Base-by-base conservation (phyloP, 2,329 filamentous ascomycete species). In the Claviceps quebecensis region DNA sequence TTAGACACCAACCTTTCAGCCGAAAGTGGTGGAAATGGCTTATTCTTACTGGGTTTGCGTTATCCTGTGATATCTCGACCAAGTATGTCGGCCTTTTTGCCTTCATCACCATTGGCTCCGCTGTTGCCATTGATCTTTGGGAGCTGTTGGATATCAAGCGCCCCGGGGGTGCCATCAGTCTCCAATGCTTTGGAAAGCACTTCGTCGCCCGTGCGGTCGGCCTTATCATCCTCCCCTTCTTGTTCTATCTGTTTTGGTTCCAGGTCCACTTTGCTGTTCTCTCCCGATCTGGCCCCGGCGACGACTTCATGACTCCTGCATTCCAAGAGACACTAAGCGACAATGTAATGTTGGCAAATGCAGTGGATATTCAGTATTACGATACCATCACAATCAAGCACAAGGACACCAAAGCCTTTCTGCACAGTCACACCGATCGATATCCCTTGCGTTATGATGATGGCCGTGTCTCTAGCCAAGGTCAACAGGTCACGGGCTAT, bases 21-120 rank as follows among this genome's bases (percentile, higher is more conserved):
- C 81, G 89, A 55, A 97, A 98, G 72, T 98, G 93, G 93, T 98
- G 93, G 93, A 98, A 98, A 70, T 98, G 93, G 93, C 79, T 98
- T 54, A 81, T 98, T 56, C 71, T 97, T 61, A 98, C 93, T 7
- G 93, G 93, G 54, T 91, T 98, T 65, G 84, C 84, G 54, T 78
- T 98, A 65, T 96, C 90, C 65, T 97, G 91, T 66, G 93, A 96
- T 65, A 97, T 98, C 61, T 97, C 93, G 51, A 95, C 87, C 67
- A 98, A 98, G 74, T 98, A 98, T 59, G 90, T 98, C 53, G 93
- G 93, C 60, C 76, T 87, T 40, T 98, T 98, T 69, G 94, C 90
- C 63, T 98, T 98, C 70, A 83, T 97, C 68, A 95, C 91, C 55
- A 93, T 98, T 60, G 93, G 93, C 58, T 89, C 88, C 7, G 93